phyloP scores from a whole-genome alignment of 768 basidiomycete species.

The Dendrothele bispora region DNA sequence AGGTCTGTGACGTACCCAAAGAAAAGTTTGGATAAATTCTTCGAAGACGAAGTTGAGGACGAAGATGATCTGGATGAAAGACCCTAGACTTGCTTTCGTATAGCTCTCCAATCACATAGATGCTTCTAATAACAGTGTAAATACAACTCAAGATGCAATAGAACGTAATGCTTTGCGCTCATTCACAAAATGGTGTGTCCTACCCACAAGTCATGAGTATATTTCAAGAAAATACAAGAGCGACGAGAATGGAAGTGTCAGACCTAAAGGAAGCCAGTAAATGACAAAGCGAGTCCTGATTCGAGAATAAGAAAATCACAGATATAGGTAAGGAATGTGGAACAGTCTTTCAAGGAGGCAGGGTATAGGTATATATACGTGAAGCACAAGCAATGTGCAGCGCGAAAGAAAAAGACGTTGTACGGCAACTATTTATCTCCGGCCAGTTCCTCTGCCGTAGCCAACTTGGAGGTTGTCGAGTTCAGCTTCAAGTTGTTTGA shows the following conservation, averaged over 20 bases:
- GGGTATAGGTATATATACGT: not conserved
- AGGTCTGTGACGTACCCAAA: not conserved
- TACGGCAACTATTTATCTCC: conserved; percentile 43
- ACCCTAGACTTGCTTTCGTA: too few species aligned
- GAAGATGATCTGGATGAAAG: too few species aligned
- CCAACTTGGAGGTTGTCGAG: conserved; percentile 87
- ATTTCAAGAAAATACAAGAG: too few species aligned
- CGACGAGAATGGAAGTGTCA: not conserved
- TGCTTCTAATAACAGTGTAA: too few species aligned
- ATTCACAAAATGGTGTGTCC: too few species aligned
- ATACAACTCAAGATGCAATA: too few species aligned
- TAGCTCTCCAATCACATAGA: too few species aligned
- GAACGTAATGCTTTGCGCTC: too few species aligned
- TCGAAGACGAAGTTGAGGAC: too few species aligned
- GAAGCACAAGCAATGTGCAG: too few species aligned
- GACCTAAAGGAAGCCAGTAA: not conserved
- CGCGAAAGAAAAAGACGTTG: not conserved
- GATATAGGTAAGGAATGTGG: not conserved
- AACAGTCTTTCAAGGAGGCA: not conserved
- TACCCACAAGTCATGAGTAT: too few species aligned
- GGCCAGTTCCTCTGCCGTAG: conserved; percentile 72
- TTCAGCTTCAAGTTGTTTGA: conserved; percentile 89
- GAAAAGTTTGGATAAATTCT: too few species aligned
- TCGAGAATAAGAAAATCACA: not conserved
- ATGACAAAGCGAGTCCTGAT: not conserved